Percentiles rank a stretch among this genome's conserved stretches.
These are phyloP conservation scores for Ciborinia camelliae DNA, from an alignment of 2,329 filamentous ascomycete genomes.

Conservation along the genomic window DNA sequence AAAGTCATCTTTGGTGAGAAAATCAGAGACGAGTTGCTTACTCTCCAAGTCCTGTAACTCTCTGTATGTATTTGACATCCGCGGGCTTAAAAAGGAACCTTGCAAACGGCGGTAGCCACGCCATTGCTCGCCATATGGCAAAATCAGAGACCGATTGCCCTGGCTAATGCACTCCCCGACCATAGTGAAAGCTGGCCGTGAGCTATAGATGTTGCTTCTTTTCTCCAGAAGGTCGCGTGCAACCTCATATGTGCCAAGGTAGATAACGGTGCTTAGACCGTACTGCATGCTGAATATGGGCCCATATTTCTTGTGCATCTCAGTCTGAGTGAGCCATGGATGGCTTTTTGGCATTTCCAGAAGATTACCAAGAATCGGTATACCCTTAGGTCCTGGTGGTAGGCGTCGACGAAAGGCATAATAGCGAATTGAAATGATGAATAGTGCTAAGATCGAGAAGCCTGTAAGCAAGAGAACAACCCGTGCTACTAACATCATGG, in stretches of 20 bases:
- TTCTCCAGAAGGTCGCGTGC: constrained; percentile 46
- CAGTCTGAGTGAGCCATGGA: constrained; percentile 27
- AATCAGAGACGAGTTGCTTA: constrained; percentile 9
- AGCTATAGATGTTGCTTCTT: constrained; percentile 45
- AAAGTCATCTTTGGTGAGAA: constrained; percentile 35
- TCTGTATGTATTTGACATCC: constrained; percentile 38
- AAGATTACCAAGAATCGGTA: constrained; percentile 31
- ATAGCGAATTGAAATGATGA: not conserved
- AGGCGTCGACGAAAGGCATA: constrained; percentile 15
- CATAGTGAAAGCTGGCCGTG: constrained; percentile 44
- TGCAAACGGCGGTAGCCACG: constrained; percentile 44
- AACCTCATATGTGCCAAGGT: constrained; percentile 44
- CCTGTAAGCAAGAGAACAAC: not conserved
- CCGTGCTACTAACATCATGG: not conserved
- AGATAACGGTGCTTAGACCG: constrained; percentile 38
- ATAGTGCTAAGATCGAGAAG: not conserved
- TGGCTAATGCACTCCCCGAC: constrained; percentile 39
- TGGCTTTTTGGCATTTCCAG: constrained; percentile 25
- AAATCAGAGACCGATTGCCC: constrained; percentile 46
- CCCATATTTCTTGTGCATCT: constrained; percentile 31
- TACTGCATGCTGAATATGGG: constrained; percentile 27
- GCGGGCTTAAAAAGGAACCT: constrained; percentile 44
- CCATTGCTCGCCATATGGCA: constrained; percentile 43
- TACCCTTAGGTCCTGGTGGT: constrained; percentile 29
- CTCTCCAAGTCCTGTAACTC: constrained; percentile 39